These are phyloP conservation scores for Penicillium argentinense DNA, from an alignment of 495 filamentous ascomycete species.

Conservation along the genomic window DNA sequence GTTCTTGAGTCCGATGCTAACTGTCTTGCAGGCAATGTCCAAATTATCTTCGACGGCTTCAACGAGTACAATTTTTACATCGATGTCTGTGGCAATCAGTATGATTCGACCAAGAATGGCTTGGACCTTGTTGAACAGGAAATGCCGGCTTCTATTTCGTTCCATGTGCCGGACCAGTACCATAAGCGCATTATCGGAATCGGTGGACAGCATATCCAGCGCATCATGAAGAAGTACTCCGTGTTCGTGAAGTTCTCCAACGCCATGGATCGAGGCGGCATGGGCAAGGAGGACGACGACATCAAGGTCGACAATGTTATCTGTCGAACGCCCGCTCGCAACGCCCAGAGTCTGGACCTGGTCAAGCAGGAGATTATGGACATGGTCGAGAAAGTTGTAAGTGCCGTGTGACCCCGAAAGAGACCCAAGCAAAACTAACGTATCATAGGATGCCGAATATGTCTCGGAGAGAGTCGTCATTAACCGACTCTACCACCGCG, in stretches of 20 bases:
- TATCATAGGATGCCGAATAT: slow-evolving; percentile 81
- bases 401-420: slow-evolving; percentile 20
- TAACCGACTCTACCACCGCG: slow-evolving; percentile 92
- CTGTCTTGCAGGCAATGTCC: slow-evolving; percentile 69
- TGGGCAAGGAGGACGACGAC: slow-evolving; percentile 94
- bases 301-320: slow-evolving; percentile 99
- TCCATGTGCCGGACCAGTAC: slow-evolving; percentile 99
- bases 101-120: slow-evolving; percentile 89
- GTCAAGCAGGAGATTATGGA: slow-evolving; percentile 99
- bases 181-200: slow-evolving; percentile 99
- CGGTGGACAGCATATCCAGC: slow-evolving; percentile 96
- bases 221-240: slow-evolving; percentile 99
- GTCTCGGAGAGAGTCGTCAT: slow-evolving; percentile 89
- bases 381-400: slow-evolving; percentile 93
- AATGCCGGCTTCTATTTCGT: slow-evolving; percentile 98
- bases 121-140: slow-evolving; percentile 94
- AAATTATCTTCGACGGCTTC: slow-evolving; percentile 98
- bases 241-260: slow-evolving; percentile 99
- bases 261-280: slow-evolving; percentile 95
- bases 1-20: too few relatives aligned
- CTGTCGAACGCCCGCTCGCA: slow-evolving; percentile 93
- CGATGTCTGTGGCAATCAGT: slow-evolving; percentile 87
- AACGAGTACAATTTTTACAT: slow-evolving; percentile 99
- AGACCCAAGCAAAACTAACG: slow-evolving; percentile 7
- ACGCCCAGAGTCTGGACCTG: slow-evolving; percentile 91